phyloP scores from a whole-genome alignment of 2,329 filamentous ascomycete species.

The Fusarium neocosmosporiellum region DNA sequence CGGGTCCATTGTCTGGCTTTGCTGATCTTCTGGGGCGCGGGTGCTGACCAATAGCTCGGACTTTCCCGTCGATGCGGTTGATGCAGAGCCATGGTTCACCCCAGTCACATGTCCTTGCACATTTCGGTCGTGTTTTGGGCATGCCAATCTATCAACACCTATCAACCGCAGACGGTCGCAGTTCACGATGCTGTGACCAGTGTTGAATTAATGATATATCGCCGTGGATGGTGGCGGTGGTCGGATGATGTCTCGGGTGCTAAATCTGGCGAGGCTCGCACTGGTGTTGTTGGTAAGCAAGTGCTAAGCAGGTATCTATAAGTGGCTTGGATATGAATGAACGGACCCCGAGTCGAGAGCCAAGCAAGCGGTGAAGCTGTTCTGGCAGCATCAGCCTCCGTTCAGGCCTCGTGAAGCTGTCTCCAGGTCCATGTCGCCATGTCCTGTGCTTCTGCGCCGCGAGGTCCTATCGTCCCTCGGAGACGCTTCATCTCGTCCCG shows the following conservation, averaged over 20 bases:
- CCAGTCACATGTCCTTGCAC: background rate
- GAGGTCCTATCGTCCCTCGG: constrained; percentile 1
- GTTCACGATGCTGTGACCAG: constrained; percentile 3
- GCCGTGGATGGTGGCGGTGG: background rate
- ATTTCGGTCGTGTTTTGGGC: constrained; percentile 13
- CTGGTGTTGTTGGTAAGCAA: constrained; percentile 8
- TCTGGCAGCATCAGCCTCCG: constrained; percentile 1
- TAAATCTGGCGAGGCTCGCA: background rate
- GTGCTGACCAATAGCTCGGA: constrained; percentile 32
- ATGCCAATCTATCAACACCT: background rate
- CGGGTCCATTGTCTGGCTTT: constrained; percentile 12
- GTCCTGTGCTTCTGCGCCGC: background rate
- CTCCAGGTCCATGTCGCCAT: constrained; percentile 10
- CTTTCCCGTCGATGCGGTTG: constrained; percentile 36
- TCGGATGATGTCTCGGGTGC: constrained; percentile 20
- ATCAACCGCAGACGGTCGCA: background rate
- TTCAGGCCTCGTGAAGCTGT: constrained; percentile 23
- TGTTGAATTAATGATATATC: background rate
- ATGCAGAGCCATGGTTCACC: constrained; percentile 27
- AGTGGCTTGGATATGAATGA: constrained; percentile 9
- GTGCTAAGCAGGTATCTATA: background rate
- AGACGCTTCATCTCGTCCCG: constrained; percentile 5
- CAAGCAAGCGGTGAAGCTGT: constrained; percentile 2
- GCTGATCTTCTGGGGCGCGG: constrained; percentile 25
- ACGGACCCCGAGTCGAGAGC: constrained; percentile 4